Evolutionary conservation across 192 early-diverging fungal genomes (phyloP), one percentile per base, ranked within the genome.

Genomic region (Coemansia sp.): DNA sequence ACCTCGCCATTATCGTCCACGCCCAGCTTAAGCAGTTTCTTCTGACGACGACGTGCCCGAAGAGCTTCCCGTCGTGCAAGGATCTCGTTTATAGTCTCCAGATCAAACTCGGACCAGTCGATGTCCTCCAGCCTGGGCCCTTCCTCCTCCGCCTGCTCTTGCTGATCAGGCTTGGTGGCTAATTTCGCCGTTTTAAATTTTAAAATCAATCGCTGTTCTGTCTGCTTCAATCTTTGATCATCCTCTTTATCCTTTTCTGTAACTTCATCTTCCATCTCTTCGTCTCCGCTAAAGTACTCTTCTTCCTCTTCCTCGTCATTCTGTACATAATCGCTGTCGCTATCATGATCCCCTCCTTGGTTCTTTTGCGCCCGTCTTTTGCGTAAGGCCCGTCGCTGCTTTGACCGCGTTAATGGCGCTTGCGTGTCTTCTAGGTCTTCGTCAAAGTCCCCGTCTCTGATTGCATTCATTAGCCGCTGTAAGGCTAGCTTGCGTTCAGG

Each of bases 61-160:
- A 78, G 57, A 35, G 58, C 70, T 43, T 78, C 70, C 6, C 75
- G 64, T 3, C 75, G 59, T 15, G 47, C 58, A 13, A 78, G 55
- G 28, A 78, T 78, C 38, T 49, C 57, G 33, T 68, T 68, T 20
- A 78, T 72, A 0, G 70, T 72, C 38, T 72, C 57, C 28, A 57
- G 33, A 42, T 78, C 75, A 55, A 78, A 71, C 55, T 78, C 75
- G 8, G 75, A 60, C 75, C 75, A 78, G 58, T 78, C 75, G 18
- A 78, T 37, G 33, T 78, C 75, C 21, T 70, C 69, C 31, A 68
- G 50, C 21, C 47, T 45, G 39, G 55, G 39, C 35, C 35, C 43
- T 6, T 37, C 41, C 21, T 37, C 33, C 10, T 16, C 18, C 3
- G 36, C 43, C 14, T 20, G 18, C n/a, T 21, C 37, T 16, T 21